Evolutionary conservation across 2,329 filamentous ascomycete genomes (phyloP), one percentile per base, ranked within the genome.

Genomic region (Phialophora expanda): DNA sequence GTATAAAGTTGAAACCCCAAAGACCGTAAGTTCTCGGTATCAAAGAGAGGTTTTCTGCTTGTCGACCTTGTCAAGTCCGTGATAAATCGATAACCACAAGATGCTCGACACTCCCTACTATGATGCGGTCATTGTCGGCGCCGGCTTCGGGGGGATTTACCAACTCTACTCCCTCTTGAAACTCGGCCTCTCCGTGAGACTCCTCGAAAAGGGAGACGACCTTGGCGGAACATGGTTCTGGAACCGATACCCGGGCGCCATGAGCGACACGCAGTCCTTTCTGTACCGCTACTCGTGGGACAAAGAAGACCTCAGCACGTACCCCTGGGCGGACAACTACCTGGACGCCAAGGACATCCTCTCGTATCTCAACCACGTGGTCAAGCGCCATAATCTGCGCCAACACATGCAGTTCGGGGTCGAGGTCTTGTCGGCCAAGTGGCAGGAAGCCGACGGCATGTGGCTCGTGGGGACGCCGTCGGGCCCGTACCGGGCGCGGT

Each of bases 151-250:
- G 32, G 83, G 83, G 20, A 74, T 84, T 24, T 85, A 82, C 63
- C 80, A 81, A 75, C 79, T 85, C 32, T 80, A 85, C 67, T 79
- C 80, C 0, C 79, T 86, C 11, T 81, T 83, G 1, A 80, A 85
- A 11, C 76, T 78, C 8, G 85, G 84, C 0, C 73, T 82, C 26
- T 81, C 80, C 7, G 75, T 78, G 1, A 78, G 80, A 30, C 76
- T 86, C n/a, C 82, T 82, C 67, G 86, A 87, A 65, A 73, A 75
- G 0, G 80, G 75, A 2, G 46, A 65, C 5, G 75, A 73, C 30
- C 72, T 79, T 5, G 68, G 68, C 7, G 77, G 77, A 11, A 74
- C 77, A 9, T 78, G 77, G 77, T 75, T 75, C 67, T 77, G 76
- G 75, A 76, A 74, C 56, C 69, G 72, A 28, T 78, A 78, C 67